Base-by-base conservation (phyloP, 2,329 filamentous ascomycete species). In the Epicoccum sorghinum region DNA sequence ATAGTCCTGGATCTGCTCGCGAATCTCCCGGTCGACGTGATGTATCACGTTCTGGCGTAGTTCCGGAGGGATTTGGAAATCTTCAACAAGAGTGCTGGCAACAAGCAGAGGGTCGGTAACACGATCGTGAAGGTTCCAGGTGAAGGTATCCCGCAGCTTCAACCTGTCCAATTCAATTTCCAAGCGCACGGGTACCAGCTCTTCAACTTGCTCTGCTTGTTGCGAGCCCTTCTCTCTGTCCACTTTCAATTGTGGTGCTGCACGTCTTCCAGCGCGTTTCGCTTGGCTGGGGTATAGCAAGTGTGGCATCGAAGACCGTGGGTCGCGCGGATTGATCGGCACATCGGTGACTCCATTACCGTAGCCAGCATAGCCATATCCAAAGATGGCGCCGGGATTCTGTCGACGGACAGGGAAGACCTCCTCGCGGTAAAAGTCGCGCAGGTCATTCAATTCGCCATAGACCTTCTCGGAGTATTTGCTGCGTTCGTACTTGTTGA, bases 101-200 rank as follows among this genome's bases (percentile, higher is more conserved):
- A 98, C 98, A 9, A 95, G 75, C 52, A 96, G 89, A 18, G 88
- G 85, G 22, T 86, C 83, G 3, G 96, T 85, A 10, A 95, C 83
- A 54, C 93, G 88, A 73, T 99, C 95, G 77, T 97, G 91, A 32
- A 98, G 82, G 74, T 99, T 99, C 93, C 93, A 99, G 3, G 95
- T 98, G 65, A 99, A 97, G 0, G 95, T 98, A 75, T 99, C 95
- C 73, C 95, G 89, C 57, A 99, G 82, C 76, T 95, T 95, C 66
- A 98, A 86, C 78, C 96, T 96, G 63, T 98, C 93, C 83, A 90
- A 90, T 69, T 99, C 95, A 44, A 98, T 90, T 67, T 99, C 95
- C 49, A 99, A 78, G 42, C 95, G 86, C 61, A 99, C 84, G 3
- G 95, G 95, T 1, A 98, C 90, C 48, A 99, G 80, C 70, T 97